Base-by-base conservation (phyloP, 106 monocot species). In the Acorus calamus region DNA sequence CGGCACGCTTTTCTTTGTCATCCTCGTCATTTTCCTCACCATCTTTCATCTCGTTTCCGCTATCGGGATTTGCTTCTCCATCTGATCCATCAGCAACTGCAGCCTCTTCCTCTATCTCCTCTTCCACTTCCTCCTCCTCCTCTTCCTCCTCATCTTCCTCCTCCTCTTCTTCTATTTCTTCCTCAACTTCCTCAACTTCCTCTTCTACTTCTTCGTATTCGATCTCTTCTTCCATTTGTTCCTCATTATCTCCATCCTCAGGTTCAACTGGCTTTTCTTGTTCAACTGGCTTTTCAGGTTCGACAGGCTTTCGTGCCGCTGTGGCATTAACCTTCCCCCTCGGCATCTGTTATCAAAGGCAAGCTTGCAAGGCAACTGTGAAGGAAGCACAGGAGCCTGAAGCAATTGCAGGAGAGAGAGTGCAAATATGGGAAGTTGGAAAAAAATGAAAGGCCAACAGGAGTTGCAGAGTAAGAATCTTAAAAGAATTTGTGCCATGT, bases 291-390 rank as follows among this genome's bases (percentile, higher is more conserved):
- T 28, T 28, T 28, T 28, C 28, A 28, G 28, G 28, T 28, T 28
- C 28, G 28, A 28, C 28, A 2, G 51, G 7, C 28, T 28, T 28
- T 28, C 28, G 28, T 28, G 28, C 1, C 44, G 75, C 62, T 42
- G 79, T 74, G 56, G 77, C 68, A 67, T 50, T 84, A 51, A 60
- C 74, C 68, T 62, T 82, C 8, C 61, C 74, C 68, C 85, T 85
- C 51, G 79, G 82, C 89, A 89, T 89, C 60, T 79, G 79, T 46
- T 50, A 77, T 69, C 77, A 76, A 68, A 74, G 73, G 83, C 61
- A 84, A 75, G 69, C 83, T 79, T 72, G 77, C 73, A 77, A 72
- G 80, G 62, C 65, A 74, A 85, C 89, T 89, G 81, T 81, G 85
- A 64, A 73, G 67, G 74, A 70, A 82, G 73, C 82, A 85, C 77